A percentile compares a stretch with the other conserved stretches of the same genome.
phyloP scores from a whole-genome alignment of 352 stramenopile species.

The Thraustochytrium sp. region DNA sequence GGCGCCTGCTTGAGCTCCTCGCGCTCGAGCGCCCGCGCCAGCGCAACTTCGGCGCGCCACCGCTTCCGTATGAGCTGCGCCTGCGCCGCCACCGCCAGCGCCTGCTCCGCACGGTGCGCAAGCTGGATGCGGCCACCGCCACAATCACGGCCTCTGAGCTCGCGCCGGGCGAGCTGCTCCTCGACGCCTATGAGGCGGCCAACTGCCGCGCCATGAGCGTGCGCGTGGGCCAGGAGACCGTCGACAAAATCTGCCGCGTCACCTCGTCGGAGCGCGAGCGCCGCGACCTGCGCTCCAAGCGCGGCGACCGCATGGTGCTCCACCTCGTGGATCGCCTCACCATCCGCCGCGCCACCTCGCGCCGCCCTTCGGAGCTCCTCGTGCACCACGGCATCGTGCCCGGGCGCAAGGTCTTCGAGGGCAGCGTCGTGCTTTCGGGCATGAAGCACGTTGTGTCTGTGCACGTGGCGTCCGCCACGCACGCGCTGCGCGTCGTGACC shows the following conservation, averaged over 20 bases:
- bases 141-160: slow-evolving; percentile 33
- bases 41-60: background rate
- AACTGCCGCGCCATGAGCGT: background rate
- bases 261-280: slow-evolving; percentile 14
- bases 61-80: background rate
- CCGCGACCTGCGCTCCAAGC: slow-evolving; percentile 29
- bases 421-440: background rate
- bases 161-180: slow-evolving; percentile 3
- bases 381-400: slow-evolving; percentile 39
- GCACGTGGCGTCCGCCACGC: slow-evolving; percentile 16
- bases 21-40: slow-evolving; percentile 36
- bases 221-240: background rate
- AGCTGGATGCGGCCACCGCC: background rate
- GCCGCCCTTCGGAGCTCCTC: background rate
- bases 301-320: slow-evolving; percentile 18
- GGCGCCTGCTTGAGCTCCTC: slow-evolving; percentile 27
- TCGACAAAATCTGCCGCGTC: background rate
- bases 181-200: slow-evolving; percentile 14
- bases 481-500: slow-evolving; percentile 25
- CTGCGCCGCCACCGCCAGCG: slow-evolving; percentile 23
- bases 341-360: slow-evolving; percentile 2
- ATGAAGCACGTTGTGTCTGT: slow-evolving; percentile 30
- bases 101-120: slow-evolving; percentile 26
- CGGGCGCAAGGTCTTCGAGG: slow-evolving; percentile 31
- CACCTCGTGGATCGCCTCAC: slow-evolving; percentile 30